Percentiles rank a stretch among this genome's conserved stretches.
These are phyloP conservation scores for Agrocybe praecox DNA, from an alignment of 768 basidiomycete genomes.

Conservation along the genomic window DNA sequence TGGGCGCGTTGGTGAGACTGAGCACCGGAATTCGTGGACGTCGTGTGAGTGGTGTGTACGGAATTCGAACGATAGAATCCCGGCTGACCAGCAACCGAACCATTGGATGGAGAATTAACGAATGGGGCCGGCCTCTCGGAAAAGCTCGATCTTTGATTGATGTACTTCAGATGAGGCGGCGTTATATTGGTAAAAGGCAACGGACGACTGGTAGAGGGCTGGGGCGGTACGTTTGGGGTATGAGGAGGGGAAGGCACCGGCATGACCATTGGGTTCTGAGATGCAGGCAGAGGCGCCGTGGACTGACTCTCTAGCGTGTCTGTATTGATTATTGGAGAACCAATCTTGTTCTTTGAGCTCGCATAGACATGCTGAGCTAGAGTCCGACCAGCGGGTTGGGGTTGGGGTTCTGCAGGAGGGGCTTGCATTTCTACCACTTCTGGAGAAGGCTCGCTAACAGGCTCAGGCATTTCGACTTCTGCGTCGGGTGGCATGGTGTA, in stretches of 20 bases:
- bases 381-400: conserved; percentile 23
- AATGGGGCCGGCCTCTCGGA: not conserved
- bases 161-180: not conserved
- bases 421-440: not conserved
- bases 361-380: conserved; percentile 48
- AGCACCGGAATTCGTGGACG: not conserved
- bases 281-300: conserved; percentile 4
- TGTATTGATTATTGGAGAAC: conserved; percentile 20
- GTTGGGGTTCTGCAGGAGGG: conserved; percentile 3
- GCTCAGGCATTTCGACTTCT: conserved; percentile 17
- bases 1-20: not conserved
- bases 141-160: not conserved
- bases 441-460: not conserved
- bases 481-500: conserved; percentile 7
- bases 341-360: conserved; percentile 30
- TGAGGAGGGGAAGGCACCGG: no score
- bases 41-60: not conserved
- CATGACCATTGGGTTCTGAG: not conserved
- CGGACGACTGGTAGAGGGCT: not conserved
- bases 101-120: not conserved
- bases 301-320: conserved; percentile 12
- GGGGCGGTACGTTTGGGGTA: not conserved
- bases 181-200: not conserved
- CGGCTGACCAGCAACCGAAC: not conserved
- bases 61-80: not conserved